phyloP scores from a whole-genome alignment of 2,329 filamentous ascomycete species.

The Rhinocladiella similis region DNA sequence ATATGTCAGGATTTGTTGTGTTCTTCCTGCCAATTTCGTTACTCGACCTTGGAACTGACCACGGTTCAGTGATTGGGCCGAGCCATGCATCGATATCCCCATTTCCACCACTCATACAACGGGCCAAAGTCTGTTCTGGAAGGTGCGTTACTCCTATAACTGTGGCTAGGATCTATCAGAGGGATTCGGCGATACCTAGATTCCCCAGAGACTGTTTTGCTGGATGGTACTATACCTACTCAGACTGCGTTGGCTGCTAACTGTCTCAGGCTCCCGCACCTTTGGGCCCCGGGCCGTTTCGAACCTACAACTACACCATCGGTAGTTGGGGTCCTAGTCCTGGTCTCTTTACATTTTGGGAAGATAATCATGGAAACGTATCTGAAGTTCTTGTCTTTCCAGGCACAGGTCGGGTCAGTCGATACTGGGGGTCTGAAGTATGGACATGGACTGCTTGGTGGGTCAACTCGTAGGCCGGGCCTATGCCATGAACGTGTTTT shows the following conservation, averaged over 20 bases:
- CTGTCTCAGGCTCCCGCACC: slow-evolving; percentile 5
- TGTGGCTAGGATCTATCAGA: too few species aligned
- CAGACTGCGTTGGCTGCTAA: background rate
- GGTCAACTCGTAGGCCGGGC: background rate
- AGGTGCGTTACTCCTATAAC: background rate
- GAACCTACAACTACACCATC: slow-evolving; percentile 9
- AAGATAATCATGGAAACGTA: slow-evolving; percentile 1
- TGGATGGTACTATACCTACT: too few species aligned
- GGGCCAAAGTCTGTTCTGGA: slow-evolving; percentile 4
- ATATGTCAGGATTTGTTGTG: slow-evolving; percentile 13
- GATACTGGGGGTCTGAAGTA: slow-evolving; percentile 9
- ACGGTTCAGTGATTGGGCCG: slow-evolving; percentile 1
- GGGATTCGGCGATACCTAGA: too few species aligned
- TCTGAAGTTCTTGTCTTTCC: background rate
- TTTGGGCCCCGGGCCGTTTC: slow-evolving; percentile 5
- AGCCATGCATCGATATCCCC: slow-evolving; percentile 4
- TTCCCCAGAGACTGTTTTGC: too few species aligned
- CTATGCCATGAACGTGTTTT: too few species aligned
- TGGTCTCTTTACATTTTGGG: slow-evolving; percentile 10
- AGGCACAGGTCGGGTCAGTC: slow-evolving; percentile 5
- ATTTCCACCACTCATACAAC: background rate
- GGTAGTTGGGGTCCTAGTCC: slow-evolving; percentile 9
- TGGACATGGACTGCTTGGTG: slow-evolving; percentile 8
- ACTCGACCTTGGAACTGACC: background rate
- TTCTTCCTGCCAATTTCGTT: background rate